These are phyloP conservation scores for Protea cynaroides DNA, from an alignment of 164 flowering plant species.

Conservation along the genomic window DNA sequence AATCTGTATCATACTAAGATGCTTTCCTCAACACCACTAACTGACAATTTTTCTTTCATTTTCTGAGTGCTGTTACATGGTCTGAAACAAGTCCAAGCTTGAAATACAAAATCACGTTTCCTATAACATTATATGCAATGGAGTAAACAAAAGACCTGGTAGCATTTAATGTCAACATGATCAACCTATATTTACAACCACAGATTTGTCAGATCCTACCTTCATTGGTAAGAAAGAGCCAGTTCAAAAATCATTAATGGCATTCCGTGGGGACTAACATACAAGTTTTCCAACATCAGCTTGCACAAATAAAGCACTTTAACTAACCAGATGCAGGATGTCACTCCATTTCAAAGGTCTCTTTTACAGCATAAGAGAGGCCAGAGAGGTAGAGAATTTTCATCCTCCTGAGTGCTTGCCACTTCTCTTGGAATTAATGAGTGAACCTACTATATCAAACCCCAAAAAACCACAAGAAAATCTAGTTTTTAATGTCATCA, in stretches of 20 bases:
- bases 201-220: too few species aligned
- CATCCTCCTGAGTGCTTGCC: neutral
- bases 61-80: too few species aligned
- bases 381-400: neutral
- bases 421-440: neutral
- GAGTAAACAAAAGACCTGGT: too few species aligned
- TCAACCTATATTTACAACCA: neutral
- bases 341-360: neutral
- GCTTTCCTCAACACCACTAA: too few species aligned
- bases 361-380: neutral
- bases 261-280: neutral
- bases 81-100: too few species aligned
- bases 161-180: neutral
- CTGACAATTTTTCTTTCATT: too few species aligned
- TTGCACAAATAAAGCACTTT: neutral
- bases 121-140: too few species aligned
- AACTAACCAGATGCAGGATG: neutral
- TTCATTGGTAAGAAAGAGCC: too few species aligned
- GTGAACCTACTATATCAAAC: neutral
- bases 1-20: too few species aligned
- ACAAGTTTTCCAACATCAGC: neutral
- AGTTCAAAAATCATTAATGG: too few species aligned
- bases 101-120: too few species aligned
- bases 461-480: slow-evolving; percentile 1
- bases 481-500: slow-evolving; percentile 23